A percentile compares a stretch with the other conserved stretches of the same genome.
These are phyloP conservation scores for Aspergillus mulundensis DNA, from an alignment of 495 filamentous ascomycete genomes.

Conservation along the genomic window DNA sequence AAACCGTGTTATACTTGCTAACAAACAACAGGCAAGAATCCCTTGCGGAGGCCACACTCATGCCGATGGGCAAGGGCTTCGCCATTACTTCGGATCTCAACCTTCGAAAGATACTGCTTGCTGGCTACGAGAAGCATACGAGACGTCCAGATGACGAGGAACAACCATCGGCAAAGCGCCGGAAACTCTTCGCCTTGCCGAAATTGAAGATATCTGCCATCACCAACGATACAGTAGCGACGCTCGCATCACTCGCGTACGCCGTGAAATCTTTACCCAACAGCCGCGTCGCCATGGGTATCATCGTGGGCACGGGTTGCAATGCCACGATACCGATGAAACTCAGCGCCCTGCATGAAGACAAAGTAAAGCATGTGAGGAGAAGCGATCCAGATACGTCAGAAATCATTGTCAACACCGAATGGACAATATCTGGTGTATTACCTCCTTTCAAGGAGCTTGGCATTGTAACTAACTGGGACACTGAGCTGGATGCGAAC, in stretches of 20 bases:
- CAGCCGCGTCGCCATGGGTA: conserved; percentile 70
- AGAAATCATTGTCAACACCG: conserved; percentile 76
- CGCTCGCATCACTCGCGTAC: conserved; percentile 72
- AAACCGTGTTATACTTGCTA: conserved; percentile 20
- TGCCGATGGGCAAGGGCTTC: conserved; percentile 89
- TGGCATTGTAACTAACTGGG: conserved; percentile 67
- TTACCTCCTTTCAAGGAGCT: conserved; percentile 60
- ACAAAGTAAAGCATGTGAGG: conserved; percentile 50
- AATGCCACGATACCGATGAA: conserved; percentile 78
- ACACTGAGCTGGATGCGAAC: conserved; percentile 57
- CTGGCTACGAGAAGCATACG: conserved; percentile 63
- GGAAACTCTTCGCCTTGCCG: conserved; percentile 53
- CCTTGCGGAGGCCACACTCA: conserved; percentile 69
- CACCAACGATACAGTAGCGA: conserved; percentile 77
- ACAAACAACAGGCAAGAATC: conserved; percentile 59
- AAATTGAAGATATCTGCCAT: conserved; percentile 69
- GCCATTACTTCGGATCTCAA: conserved; percentile 69
- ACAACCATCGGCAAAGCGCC: conserved; percentile 41
- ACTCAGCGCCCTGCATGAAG: conserved; percentile 57
- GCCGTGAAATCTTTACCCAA: conserved; percentile 57
- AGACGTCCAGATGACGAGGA: conserved; percentile 42
- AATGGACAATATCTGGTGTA: conserved; percentile 79
- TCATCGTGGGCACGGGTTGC: conserved; percentile 79
- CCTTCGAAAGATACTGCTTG: conserved; percentile 62
- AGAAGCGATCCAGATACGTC: conserved; percentile 42